phyloP scores from a whole-genome alignment of 345 rosid genomes.

The Bruguiera sexangula region DNA sequence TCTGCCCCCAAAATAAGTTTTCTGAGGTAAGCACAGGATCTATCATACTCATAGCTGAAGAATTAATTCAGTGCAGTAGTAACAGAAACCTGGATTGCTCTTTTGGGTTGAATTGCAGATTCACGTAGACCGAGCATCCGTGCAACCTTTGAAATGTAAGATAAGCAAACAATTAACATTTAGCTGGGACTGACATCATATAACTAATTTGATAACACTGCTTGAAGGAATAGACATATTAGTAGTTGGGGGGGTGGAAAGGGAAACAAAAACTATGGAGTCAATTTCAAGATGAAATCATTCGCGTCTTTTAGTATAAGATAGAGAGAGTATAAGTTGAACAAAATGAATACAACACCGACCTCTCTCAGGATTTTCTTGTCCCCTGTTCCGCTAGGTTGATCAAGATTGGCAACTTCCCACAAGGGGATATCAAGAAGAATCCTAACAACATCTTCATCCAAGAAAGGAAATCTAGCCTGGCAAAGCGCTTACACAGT shows the following conservation, averaged over 20 bases:
- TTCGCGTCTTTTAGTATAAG: background rate
- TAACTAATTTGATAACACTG: background rate
- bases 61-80: background rate
- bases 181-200: background rate
- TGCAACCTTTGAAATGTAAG: slow-evolving; percentile 58
- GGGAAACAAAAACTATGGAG: background rate
- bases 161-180: background rate
- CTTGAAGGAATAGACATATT: no score
- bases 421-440: slow-evolving; percentile 81
- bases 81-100: slow-evolving; percentile 84
- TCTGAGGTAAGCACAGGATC: background rate
- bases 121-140: slow-evolving; percentile 68
- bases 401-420: slow-evolving; percentile 78
- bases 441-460: slow-evolving; percentile 83
- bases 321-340: background rate
- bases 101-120: slow-evolving; percentile 72
- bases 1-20: background rate
- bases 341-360: slow-evolving; percentile 10
- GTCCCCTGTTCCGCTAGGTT: slow-evolving; percentile 94
- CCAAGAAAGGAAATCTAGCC: slow-evolving; percentile 96
- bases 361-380: slow-evolving; percentile 94
- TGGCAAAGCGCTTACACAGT: slow-evolving; percentile 18
- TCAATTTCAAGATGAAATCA: background rate
- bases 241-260: no score
- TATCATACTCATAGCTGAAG: background rate